A percentile compares a stretch with the other conserved stretches of the same genome.
phyloP scores from a whole-genome alignment of 768 basidiomycete species.

The Thelephora aurantiotincta region DNA sequence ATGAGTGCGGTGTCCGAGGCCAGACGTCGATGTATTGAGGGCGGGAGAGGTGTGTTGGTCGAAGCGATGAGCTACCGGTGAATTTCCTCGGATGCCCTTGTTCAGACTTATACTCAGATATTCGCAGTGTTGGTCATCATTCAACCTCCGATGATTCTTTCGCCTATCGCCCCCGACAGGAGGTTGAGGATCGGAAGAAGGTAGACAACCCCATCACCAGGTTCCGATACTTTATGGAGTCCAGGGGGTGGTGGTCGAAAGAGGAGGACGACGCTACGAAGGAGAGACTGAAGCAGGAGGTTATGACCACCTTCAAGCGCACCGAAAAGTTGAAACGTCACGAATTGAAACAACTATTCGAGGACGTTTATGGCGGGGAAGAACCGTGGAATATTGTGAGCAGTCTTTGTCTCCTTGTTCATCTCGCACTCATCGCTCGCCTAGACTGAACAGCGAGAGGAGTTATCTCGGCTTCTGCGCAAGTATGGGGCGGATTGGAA shows the following conservation, averaged over 20 bases:
- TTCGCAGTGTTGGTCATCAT: constrained; percentile 73
- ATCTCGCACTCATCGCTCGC: constrained; percentile 1
- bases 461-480: constrained; percentile 54
- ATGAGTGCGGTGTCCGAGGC: constrained; percentile 60
- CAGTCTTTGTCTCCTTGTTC: constrained; percentile 8
- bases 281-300: constrained; percentile 50
- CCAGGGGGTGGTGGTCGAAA: constrained; percentile 72
- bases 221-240: constrained; percentile 77
- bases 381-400: constrained; percentile 76
- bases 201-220: constrained; percentile 82
- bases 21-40: constrained; percentile 54
- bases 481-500: constrained; percentile 85
- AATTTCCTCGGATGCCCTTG: constrained; percentile 7
- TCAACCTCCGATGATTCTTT: constrained; percentile 94
- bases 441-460: constrained; percentile 75
- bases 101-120: neutral
- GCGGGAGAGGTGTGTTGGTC: constrained; percentile 69
- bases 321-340: constrained; percentile 59
- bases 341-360: constrained; percentile 71
- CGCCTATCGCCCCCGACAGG: constrained; percentile 78
- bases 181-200: constrained; percentile 85
- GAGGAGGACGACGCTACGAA: constrained; percentile 63
- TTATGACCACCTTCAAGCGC: constrained; percentile 64
- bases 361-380: constrained; percentile 77
- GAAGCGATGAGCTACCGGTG: constrained; percentile 89